These are phyloP conservation scores for Saccharomycopsis javanensis DNA, from an alignment of 805 yeast genomes.

Conservation along the genomic window DNA sequence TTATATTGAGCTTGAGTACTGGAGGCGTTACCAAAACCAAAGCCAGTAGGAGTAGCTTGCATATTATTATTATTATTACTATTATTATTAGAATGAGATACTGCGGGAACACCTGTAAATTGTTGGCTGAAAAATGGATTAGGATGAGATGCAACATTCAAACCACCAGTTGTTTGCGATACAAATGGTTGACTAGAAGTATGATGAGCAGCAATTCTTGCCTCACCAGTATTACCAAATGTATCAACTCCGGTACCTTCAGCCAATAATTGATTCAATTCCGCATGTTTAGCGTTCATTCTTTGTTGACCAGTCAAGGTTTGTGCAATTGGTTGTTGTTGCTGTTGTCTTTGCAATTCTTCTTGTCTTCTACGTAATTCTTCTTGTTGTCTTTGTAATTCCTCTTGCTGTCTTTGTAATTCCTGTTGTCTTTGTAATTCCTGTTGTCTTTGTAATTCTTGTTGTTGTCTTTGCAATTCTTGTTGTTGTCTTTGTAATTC, in stretches of 20 bases:
- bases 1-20: conserved; percentile 10
- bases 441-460: conserved; percentile 16
- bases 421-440: conserved; percentile 12
- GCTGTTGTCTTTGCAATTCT: conserved; percentile 20
- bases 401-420: conserved; percentile 20
- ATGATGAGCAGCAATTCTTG: conserved; percentile 87
- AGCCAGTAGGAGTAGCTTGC: conserved; percentile 77
- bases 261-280: conserved; percentile 68
- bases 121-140: conserved; percentile 49
- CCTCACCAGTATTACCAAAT: conserved; percentile 77
- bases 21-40: conserved; percentile 79
- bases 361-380: conserved; percentile 21
- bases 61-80: conserved; percentile 51
- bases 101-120: conserved; percentile 62
- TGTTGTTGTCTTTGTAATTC: conserved; percentile 17
- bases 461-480: conserved; percentile 18
- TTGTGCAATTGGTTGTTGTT: conserved; percentile 33
- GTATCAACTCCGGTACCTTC: conserved; percentile 91
- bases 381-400: conserved; percentile 23
- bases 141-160: conserved; percentile 36
- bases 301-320: conserved; percentile 45
- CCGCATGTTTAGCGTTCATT: conserved; percentile 52
- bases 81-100: conserved; percentile 13
- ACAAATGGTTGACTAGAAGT: conserved; percentile 74
- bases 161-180: conserved; percentile 84